These are phyloP conservation scores for Paracoccidioides brasiliensis DNA, from an alignment of 2,329 filamentous ascomycete species.

Conservation along the genomic window DNA sequence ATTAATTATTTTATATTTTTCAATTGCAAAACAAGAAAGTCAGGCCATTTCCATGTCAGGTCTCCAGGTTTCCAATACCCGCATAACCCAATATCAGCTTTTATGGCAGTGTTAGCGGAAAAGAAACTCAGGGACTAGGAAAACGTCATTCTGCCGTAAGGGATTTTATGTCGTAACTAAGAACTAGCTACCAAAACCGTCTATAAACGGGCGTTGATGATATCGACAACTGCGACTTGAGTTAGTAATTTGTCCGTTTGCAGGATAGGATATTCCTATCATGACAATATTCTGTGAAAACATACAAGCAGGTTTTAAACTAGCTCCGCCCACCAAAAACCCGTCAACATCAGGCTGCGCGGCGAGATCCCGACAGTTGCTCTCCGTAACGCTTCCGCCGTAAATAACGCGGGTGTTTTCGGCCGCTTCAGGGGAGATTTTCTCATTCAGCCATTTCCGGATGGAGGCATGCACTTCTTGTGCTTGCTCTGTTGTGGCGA, in stretches of 20 bases:
- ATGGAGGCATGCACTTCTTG: slow-evolving; percentile 91
- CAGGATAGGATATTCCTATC: background rate
- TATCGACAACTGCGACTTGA: slow-evolving; percentile 41
- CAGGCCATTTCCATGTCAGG: background rate
- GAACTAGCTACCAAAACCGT: background rate
- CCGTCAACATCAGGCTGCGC: slow-evolving; percentile 94
- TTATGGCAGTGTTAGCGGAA: background rate
- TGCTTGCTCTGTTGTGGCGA: slow-evolving; percentile 75
- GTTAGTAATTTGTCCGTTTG: background rate
- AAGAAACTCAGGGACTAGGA: background rate
- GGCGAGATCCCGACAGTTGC: slow-evolving; percentile 89
- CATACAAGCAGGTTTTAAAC: slow-evolving; percentile 90
- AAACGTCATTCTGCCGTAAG: background rate
- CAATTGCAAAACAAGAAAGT: background rate
- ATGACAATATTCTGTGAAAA: slow-evolving; percentile 5
- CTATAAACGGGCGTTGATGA: slow-evolving; percentile 51
- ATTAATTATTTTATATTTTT: background rate
- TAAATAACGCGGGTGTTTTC: slow-evolving; percentile 91
- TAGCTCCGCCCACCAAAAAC: slow-evolving; percentile 92
- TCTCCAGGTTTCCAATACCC: background rate
- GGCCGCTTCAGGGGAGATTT: slow-evolving; percentile 62
- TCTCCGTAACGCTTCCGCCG: slow-evolving; percentile 91
- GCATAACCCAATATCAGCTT: background rate
- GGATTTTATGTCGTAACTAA: background rate
- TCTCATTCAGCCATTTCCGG: slow-evolving; percentile 66